Base-by-base conservation (phyloP, 2,329 filamentous ascomycete species). In the Albifimbria verrucaria region DNA sequence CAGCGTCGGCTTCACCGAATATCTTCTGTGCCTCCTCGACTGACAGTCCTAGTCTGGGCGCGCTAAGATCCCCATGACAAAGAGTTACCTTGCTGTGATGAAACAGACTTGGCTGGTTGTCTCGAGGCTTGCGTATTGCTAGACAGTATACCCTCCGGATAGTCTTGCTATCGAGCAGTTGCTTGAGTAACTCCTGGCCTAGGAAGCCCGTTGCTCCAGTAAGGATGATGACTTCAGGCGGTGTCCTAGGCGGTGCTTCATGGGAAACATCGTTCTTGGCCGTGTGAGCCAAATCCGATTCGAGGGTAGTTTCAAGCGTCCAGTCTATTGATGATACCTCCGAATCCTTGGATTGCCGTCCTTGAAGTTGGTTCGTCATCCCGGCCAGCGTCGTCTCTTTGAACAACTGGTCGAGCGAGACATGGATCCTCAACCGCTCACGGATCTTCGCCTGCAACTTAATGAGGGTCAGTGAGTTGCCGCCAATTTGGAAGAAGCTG, bases 121-220 rank as follows among this genome's bases (percentile, higher is more conserved):
- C n/a, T n/a, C n/a, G n/a, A 7, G 52, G 49, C n/a, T 56, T 54
- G 26, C 70, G 66, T 2, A 78, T 64, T 6, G 76, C 74, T 6
- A 81, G 48, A 50, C 76, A 80, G 60, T 78, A 70, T 3, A 82
- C 63, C n/a, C 63, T 64, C 2, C 51, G 36, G 1, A 80, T 64
- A 1, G 52, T 49, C 0, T 58, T 32, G 4, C 70, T 51, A 3
- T 61, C 52, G 1, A 72, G 49, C 1, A 82, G 68, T 1, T 61
- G 54, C 4, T 55, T 48, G 2, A 80, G 60, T 21, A 81, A 51
- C 9, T 52, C 23, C 9, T 49, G n/a, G 17, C 63, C 51, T 28
- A 60, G 41, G 36, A 53, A 61, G 3, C 60, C 59, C 17, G 56
- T 59, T 1, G 56, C 53, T 7, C 59, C 60, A 5, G 59, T 62